These are phyloP conservation scores for Dioszegia hungarica DNA, from an alignment of 768 basidiomycete genomes.

Conservation along the genomic window DNA sequence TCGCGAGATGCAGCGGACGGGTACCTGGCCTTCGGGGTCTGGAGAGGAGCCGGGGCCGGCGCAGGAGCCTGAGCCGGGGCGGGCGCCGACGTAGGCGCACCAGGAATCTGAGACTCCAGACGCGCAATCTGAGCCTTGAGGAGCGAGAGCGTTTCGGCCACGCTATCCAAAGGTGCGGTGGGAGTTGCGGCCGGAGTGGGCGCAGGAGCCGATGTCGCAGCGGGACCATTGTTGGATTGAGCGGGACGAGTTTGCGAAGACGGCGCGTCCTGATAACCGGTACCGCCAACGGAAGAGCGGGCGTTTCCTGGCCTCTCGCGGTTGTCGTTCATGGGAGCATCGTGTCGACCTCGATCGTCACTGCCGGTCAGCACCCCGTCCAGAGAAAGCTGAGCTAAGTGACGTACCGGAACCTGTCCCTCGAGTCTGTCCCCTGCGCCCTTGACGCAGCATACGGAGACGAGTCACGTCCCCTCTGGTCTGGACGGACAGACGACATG, in stretches of 20 bases:
- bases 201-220: neutral
- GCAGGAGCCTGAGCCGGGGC: neutral
- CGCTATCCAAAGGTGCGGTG: neutral
- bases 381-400: neutral
- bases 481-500: neutral
- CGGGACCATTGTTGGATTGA: too few relatives aligned
- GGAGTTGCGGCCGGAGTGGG: neutral
- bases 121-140: conserved; percentile 19
- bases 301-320: too few relatives aligned
- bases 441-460: neutral
- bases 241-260: too few relatives aligned
- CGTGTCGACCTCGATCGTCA: neutral
- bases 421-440: neutral
- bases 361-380: neutral
- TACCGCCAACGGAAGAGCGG: too few relatives aligned
- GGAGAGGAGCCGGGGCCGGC: neutral
- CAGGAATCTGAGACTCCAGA: conserved; percentile 9
- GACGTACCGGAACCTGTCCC: neutral
- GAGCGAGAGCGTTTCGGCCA: conserved; percentile 7
- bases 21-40: neutral
- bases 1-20: neutral
- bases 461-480: neutral
- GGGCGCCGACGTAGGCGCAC: neutral
- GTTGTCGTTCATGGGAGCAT: neutral
- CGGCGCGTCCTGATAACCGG: too few relatives aligned